Base-by-base conservation (phyloP, 2,329 filamentous ascomycete genomes). In the Apiospora phragmitis region DNA sequence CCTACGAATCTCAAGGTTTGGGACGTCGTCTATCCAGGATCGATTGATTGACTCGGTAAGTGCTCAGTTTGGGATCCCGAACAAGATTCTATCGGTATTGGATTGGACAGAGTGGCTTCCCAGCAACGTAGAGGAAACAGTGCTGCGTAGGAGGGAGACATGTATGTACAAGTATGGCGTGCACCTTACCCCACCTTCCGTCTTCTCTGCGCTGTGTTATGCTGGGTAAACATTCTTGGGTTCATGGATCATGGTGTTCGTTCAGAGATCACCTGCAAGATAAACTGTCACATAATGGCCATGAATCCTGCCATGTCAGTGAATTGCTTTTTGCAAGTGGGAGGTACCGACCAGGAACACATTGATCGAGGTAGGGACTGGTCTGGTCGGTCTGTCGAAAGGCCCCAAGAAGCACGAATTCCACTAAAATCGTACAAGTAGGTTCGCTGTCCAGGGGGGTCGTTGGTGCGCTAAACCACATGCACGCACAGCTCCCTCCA, bases 401-500 rank as follows among this genome's bases (percentile, higher is more conserved):
- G 32, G 32, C 55, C 11, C 55, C 55, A 62, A 62, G 55, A 38
- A 59, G 55, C 16, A n/a, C 29, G 29, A 62, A 62, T n/a, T 62
- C 55, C 55, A 62, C 55, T 62, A 62, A 62, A 59, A 62, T 62
- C 55, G 32, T n/a, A n/a, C n/a, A n/a, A n/a, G n/a, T 62, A 62
- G 55, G 55, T 24, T 62, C 55, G 55, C 55, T 62, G 32, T 62
- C 55, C 32, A 62, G 55, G 55, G 55, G 55, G 29, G 55, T 35
- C n/a, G 32, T 62, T 62, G 55, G 38, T 62, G 55, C 55, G 55
- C 55, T 62, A 62, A 62, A 62, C 55, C 55, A 62, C 55, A 62
- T 62, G 55, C 55, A 62, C 55, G 55, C 55, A 62, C 55, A 62
- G 55, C 55, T 62, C 55, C 38, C 55, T 38, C 55, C 55, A 62